Evolutionary conservation across 306 rosid species (phyloP).

Genomic region (Psophocarpus tetragonolobus): DNA sequence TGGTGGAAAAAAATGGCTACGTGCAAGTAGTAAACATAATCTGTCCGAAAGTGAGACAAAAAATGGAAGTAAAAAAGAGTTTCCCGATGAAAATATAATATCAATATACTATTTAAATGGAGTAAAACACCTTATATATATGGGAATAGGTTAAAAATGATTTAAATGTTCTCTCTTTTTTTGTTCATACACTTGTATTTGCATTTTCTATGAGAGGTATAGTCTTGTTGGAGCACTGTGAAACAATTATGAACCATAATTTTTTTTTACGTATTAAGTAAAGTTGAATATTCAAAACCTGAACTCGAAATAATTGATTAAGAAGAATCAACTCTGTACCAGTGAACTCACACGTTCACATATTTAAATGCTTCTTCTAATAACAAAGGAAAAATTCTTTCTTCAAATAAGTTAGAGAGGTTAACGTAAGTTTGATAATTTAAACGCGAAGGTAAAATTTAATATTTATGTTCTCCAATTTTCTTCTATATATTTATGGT

Average conservation of each 20-base stretch:
- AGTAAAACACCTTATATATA: not conserved
- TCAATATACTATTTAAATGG: not conserved
- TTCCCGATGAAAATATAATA: not conserved
- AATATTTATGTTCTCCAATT: not conserved
- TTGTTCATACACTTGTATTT: no score
- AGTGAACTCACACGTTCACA: no score
- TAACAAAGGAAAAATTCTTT: not conserved
- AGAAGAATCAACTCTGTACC: no score
- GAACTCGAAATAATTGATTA: no score
- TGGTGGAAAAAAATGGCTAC: not conserved
- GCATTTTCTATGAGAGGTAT: no score
- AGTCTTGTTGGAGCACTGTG: no score
- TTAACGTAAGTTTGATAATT: not conserved
- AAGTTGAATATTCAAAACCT: no score
- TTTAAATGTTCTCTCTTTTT: not conserved
- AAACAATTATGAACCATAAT: no score
- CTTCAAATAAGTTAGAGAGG: not conserved
- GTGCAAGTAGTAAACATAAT: not conserved
- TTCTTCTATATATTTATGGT: not conserved
- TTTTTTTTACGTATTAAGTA: no score
- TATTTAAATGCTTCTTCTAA: not conserved
- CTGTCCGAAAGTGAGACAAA: not conserved
- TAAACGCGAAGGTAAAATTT: not conserved
- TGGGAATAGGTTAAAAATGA: not conserved
- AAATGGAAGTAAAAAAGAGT: slow-evolving; percentile 2